Percentiles rank a stretch among this genome's conserved stretches.
phyloP scores from a whole-genome alignment of 495 filamentous ascomycete species.

The Aspergillus sclerotiicarbonarius region DNA sequence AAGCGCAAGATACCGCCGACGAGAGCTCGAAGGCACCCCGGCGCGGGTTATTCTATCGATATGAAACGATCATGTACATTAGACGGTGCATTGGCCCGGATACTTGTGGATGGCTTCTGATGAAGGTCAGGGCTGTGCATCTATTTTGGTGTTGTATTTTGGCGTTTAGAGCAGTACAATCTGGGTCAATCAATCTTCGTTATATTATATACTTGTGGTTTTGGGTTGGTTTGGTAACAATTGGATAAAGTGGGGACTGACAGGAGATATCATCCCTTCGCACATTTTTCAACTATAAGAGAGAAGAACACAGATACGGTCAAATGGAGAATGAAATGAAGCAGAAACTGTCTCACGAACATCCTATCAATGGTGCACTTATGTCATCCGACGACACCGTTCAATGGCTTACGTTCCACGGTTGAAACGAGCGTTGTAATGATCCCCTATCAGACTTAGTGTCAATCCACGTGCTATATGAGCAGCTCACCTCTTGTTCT shows the following conservation, averaged over 20 bases:
- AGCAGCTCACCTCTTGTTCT: conserved; percentile 26
- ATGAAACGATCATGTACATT: conserved; percentile 28
- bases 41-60: conserved; percentile 9
- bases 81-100: conserved; percentile 16
- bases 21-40: background rate
- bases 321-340: background rate
- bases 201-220: conserved; percentile 15
- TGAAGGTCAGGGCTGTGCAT: conserved; percentile 15
- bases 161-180: conserved; percentile 28
- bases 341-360: background rate
- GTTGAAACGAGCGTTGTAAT: conserved; percentile 37
- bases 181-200: conserved; percentile 26
- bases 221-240: background rate
- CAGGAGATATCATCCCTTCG: too few species aligned
- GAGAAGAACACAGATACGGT: background rate
- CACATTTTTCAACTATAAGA: background rate
- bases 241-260: background rate
- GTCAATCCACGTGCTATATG: background rate
- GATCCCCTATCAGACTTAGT: conserved; percentile 27
- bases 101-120: conserved; percentile 7
- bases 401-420: conserved; percentile 5
- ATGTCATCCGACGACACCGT: background rate
- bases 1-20: background rate
- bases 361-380: background rate
- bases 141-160: conserved; percentile 24